These are phyloP conservation scores for Monilinia fructicola DNA, from an alignment of 2,329 filamentous ascomycete genomes.

Conservation along the genomic window DNA sequence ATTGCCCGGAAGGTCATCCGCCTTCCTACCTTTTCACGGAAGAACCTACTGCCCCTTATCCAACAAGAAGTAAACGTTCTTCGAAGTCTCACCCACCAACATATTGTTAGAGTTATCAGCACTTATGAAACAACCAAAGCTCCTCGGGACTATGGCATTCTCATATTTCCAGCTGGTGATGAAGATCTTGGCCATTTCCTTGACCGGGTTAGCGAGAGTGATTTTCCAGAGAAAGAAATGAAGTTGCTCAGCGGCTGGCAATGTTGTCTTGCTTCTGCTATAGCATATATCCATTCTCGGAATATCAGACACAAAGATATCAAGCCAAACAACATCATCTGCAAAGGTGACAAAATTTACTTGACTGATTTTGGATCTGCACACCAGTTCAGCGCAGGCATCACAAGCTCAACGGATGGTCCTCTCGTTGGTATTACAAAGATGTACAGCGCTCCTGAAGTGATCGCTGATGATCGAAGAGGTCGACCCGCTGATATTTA, in stretches of 20 bases:
- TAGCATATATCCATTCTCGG: constrained; percentile 27
- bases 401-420: constrained; percentile 29
- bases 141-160: constrained; percentile 28
- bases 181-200: constrained; percentile 29
- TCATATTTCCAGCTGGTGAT: constrained; percentile 28
- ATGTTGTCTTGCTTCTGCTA: constrained; percentile 29
- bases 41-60: constrained; percentile 27
- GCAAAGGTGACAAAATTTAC: constrained; percentile 27
- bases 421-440: constrained; percentile 27
- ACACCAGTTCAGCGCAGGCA: constrained; percentile 26
- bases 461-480: constrained; percentile 24
- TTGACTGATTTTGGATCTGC: constrained; percentile 31
- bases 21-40: constrained; percentile 25
- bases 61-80: constrained; percentile 28
- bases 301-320: constrained; percentile 32
- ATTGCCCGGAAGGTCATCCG: constrained; percentile 29
- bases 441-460: constrained; percentile 31
- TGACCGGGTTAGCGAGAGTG: constrained; percentile 28
- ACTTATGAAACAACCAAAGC: constrained; percentile 28
- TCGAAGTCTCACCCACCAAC: constrained; percentile 24
- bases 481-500: constrained; percentile 29
- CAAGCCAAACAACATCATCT: constrained; percentile 30
- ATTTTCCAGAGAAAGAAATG: constrained; percentile 25
- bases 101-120: constrained; percentile 28
- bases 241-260: constrained; percentile 23